phyloP scores from a whole-genome alignment of 179 eudicot genomes.

The Gypsophila paniculata region DNA sequence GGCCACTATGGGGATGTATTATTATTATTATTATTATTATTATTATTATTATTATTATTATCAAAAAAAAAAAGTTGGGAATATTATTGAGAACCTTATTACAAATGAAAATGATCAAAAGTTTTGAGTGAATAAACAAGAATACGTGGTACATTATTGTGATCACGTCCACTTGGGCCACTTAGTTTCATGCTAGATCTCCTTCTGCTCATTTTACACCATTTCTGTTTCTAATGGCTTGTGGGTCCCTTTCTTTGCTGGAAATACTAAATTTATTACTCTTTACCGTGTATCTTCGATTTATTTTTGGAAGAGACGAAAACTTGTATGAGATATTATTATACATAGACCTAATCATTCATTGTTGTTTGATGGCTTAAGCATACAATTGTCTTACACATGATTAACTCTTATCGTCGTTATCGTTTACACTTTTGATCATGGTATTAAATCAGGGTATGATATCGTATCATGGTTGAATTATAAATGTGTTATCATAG shows the following conservation, averaged over 20 bases:
- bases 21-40: background rate
- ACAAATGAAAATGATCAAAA: too few species aligned
- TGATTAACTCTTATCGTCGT: too few species aligned
- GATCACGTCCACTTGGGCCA: slow-evolving; percentile 32
- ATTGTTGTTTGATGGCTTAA: too few species aligned
- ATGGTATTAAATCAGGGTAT: background rate
- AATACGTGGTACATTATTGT: slow-evolving; percentile 35
- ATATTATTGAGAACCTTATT: too few species aligned
- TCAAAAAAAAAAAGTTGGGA: too few species aligned
- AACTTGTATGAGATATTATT: too few species aligned
- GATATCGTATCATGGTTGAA: too few species aligned
- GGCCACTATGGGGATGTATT: slow-evolving; percentile 1
- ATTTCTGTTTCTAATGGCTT: slow-evolving; percentile 7
- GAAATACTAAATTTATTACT: background rate
- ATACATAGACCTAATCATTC: too few species aligned
- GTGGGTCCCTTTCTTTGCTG: slow-evolving; percentile 13
- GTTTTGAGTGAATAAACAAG: too few species aligned
- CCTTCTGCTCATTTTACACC: background rate
- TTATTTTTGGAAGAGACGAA: background rate
- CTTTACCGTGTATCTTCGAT: background rate
- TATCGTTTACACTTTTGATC: background rate
- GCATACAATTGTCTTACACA: too few species aligned
- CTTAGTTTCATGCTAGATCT: slow-evolving; percentile 12
- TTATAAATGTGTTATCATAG: too few species aligned
- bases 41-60: background rate